Percentiles rank a stretch among this genome's conserved stretches.
Evolutionary conservation across 2,329 filamentous ascomycete genomes (phyloP).

Genomic region (Catunica adiposa): DNA sequence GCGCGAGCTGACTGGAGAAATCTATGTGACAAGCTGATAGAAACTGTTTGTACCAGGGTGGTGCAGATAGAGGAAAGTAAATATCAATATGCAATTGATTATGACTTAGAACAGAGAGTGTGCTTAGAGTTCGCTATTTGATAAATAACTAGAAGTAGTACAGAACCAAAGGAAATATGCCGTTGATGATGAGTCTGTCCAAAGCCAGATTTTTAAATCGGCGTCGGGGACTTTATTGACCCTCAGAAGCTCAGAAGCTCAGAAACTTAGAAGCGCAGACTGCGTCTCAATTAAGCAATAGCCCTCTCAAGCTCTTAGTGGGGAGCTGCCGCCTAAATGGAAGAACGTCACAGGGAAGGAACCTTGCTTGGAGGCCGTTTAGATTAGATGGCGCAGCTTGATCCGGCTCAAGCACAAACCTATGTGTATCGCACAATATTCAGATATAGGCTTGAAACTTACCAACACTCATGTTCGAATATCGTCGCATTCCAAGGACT

Average conservation of each 20-base stretch:
- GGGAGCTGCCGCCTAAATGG: neutral
- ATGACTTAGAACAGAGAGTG: too few relatives aligned
- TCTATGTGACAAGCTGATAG: neutral
- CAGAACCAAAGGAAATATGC: neutral
- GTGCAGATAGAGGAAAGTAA: neutral
- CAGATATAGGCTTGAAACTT: too few relatives aligned
- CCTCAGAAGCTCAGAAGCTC: too few relatives aligned
- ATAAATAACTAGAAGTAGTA: too few relatives aligned
- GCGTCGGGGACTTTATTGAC: too few relatives aligned
- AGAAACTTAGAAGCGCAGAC: too few relatives aligned
- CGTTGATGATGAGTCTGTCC: too few relatives aligned
- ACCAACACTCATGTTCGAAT: too few relatives aligned
- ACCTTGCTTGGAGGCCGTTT: neutral
- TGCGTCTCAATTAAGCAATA: constrained; percentile 1
- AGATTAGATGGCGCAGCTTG: neutral
- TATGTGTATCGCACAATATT: too few relatives aligned
- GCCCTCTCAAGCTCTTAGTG: neutral
- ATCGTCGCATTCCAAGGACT: too few relatives aligned
- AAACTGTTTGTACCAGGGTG: neutral
- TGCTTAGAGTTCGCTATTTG: too few relatives aligned
- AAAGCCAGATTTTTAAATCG: too few relatives aligned
- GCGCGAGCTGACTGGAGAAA: neutral
- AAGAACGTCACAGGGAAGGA: neutral
- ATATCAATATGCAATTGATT: neutral
- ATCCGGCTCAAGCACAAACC: neutral